Conservation (phyloP, 2,329 filamentous ascomycete genomes). For the Microsporum ferrugineum region DNA sequence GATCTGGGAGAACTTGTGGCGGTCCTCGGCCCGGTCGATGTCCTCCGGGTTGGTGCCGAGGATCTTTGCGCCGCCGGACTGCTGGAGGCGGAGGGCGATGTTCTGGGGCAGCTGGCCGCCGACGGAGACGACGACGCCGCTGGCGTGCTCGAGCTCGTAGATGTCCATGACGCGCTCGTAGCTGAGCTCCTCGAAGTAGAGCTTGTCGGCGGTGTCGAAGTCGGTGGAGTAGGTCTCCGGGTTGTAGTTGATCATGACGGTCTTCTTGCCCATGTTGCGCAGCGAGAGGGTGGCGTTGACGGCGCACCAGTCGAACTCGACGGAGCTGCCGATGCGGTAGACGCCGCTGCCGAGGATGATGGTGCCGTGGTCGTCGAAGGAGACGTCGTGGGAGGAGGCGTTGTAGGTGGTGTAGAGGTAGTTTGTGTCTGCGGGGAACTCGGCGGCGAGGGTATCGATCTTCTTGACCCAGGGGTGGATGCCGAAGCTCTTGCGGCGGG, state of each 20-base stretch:
- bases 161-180: slow-evolving; percentile 99
- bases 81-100: slow-evolving; percentile 87
- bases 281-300: slow-evolving; percentile 80
- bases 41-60: slow-evolving; percentile 86
- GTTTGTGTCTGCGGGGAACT: slow-evolving; percentile 91
- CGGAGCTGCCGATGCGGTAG: slow-evolving; percentile 93
- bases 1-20: slow-evolving; percentile 96
- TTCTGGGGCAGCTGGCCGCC: slow-evolving; percentile 96
- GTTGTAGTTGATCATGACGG: slow-evolving; percentile 92
- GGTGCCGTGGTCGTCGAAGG: slow-evolving; percentile 82
- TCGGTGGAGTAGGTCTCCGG: slow-evolving; percentile 75
- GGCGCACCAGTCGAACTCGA: slow-evolving; percentile 98
- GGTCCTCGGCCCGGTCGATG: slow-evolving; percentile 95
- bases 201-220: slow-evolving; percentile 75
- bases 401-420: slow-evolving; percentile 98
- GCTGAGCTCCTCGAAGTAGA: slow-evolving; percentile 94
- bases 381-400: slow-evolving; percentile 82
- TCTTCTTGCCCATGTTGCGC: slow-evolving; percentile 84
- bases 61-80: slow-evolving; percentile 77
- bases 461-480: slow-evolving; percentile 96
- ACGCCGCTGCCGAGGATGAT: slow-evolving; percentile 88
- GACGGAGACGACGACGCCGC: slow-evolving; percentile 85
- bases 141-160: slow-evolving; percentile 78
- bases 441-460: slow-evolving; percentile 93
- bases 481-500: slow-evolving; percentile 69